These are phyloP conservation scores for Pleurotus djamor DNA, from an alignment of 768 basidiomycete species.

Conservation along the genomic window DNA sequence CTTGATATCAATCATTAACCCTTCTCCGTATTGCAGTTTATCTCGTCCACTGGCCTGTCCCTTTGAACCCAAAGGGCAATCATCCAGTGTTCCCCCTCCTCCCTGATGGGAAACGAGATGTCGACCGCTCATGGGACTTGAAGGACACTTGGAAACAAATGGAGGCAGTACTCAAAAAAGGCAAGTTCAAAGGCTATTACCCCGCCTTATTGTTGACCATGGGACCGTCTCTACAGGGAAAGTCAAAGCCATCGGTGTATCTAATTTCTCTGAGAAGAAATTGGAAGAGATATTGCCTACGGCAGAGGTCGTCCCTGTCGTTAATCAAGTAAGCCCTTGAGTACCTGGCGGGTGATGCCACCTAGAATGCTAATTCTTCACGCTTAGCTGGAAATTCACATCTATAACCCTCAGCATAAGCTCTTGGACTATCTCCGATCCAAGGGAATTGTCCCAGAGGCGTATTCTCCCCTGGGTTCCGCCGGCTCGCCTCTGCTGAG, in stretches of 20 bases:
- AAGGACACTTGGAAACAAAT: constrained; percentile 82
- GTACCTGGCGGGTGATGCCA: background rate
- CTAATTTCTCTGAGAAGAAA: constrained; percentile 70
- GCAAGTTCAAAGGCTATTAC: constrained; percentile 22
- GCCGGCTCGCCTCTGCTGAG: constrained; percentile 61
- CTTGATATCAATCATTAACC: background rate
- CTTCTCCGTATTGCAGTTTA: constrained; percentile 39
- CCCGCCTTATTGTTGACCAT: constrained; percentile 9
- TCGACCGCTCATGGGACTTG: constrained; percentile 64
- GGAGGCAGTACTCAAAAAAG: constrained; percentile 70
- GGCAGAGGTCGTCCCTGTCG: constrained; percentile 67
- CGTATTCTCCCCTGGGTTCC: constrained; percentile 81
- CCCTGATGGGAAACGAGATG: constrained; percentile 63
- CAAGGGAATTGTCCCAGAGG: constrained; percentile 70
- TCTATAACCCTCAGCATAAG: constrained; percentile 74
- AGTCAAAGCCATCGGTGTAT: constrained; percentile 67
- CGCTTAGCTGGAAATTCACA: constrained; percentile 65
- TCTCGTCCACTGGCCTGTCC: constrained; percentile 82
- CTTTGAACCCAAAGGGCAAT: constrained; percentile 68
- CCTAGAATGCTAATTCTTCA: background rate
- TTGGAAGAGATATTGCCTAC: constrained; percentile 69
- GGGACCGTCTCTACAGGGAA: constrained; percentile 41
- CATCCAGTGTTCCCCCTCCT: constrained; percentile 56
- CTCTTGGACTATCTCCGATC: constrained; percentile 59
- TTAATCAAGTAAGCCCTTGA: constrained; percentile 54